These are phyloP conservation scores for Suillus subaureus DNA, from an alignment of 768 basidiomycete genomes.

Conservation along the genomic window DNA sequence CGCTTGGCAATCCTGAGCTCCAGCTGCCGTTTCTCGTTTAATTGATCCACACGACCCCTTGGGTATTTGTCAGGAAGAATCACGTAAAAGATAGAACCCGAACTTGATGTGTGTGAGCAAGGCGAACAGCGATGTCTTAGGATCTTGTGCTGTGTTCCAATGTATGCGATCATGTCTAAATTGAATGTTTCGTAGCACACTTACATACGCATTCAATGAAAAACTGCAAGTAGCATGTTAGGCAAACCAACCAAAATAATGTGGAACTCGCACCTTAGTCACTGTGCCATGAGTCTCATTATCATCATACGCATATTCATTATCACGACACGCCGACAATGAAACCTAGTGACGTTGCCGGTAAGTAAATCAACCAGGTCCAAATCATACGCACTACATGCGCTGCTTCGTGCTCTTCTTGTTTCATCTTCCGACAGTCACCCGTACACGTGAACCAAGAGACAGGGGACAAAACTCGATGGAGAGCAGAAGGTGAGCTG, in stretches of 20 bases:
- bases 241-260: not conserved
- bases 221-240: slow-evolving; percentile 22
- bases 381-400: slow-evolving; percentile 24
- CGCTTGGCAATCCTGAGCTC: slow-evolving; percentile 14
- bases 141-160: slow-evolving; percentile 19
- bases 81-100: not conserved
- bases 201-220: slow-evolving; percentile 30
- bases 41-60: slow-evolving; percentile 21
- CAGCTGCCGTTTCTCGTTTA: slow-evolving; percentile 18
- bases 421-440: slow-evolving; percentile 11
- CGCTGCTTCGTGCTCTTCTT: slow-evolving; percentile 15
- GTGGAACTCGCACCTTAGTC: slow-evolving; percentile 19
- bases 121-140: slow-evolving; percentile 24
- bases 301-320: slow-evolving; percentile 26
- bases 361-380: slow-evolving; percentile 6
- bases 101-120: slow-evolving; percentile 28
- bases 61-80: not conserved
- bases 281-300: slow-evolving; percentile 18
- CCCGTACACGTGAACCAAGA: slow-evolving; percentile 23
- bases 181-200: not conserved
- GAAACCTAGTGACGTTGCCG: slow-evolving; percentile 20
- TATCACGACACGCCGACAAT: slow-evolving; percentile 32
- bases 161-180: not conserved
- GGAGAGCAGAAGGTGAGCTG: slow-evolving; percentile 15
- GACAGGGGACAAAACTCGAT: slow-evolving; percentile 24